Percentiles rank a stretch among this genome's conserved stretches.
phyloP scores from a whole-genome alignment of 768 basidiomycete species.

The Phanerochaete carnosa region DNA sequence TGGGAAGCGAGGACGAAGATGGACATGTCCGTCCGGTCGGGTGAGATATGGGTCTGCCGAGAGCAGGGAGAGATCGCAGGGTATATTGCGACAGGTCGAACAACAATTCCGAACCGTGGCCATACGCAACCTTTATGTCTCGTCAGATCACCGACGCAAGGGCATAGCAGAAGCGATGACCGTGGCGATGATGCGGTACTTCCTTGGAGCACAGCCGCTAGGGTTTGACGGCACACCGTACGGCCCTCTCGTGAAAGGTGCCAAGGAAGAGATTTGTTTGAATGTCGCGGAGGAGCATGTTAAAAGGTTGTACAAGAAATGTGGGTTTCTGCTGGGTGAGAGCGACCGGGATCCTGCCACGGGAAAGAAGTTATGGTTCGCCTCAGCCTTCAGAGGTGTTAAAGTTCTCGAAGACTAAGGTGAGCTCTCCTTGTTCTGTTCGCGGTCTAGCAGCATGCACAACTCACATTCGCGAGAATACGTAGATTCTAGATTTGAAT shows the following conservation, averaged over 20 bases:
- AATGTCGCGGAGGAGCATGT: constrained; percentile 6
- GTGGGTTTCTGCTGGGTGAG: constrained; percentile 9
- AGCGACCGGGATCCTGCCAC: constrained; percentile 1
- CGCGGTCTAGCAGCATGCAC: not conserved
- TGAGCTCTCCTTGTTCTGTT: not conserved
- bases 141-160: constrained; percentile 12
- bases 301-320: constrained; percentile 6
- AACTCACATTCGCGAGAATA: no score
- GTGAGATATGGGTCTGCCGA: constrained; percentile 9
- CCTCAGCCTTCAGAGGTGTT: not conserved
- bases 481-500: no score
- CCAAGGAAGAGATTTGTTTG: constrained; percentile 13
- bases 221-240: constrained; percentile 6
- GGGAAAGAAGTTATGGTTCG: constrained; percentile 11
- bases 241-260: constrained; percentile 1
- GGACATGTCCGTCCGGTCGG: not conserved
- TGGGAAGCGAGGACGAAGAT: not conserved
- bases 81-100: constrained; percentile 12
- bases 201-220: constrained; percentile 14
- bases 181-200: constrained; percentile 13
- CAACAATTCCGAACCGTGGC: constrained; percentile 16
- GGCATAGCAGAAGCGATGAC: constrained; percentile 19
- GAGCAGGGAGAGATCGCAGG: constrained; percentile 7
- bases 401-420: not conserved
- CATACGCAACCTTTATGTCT: constrained; percentile 18